Evolutionary conservation across 257 asterid genomes (phyloP).

Genomic region (Perilla frutescens): DNA sequence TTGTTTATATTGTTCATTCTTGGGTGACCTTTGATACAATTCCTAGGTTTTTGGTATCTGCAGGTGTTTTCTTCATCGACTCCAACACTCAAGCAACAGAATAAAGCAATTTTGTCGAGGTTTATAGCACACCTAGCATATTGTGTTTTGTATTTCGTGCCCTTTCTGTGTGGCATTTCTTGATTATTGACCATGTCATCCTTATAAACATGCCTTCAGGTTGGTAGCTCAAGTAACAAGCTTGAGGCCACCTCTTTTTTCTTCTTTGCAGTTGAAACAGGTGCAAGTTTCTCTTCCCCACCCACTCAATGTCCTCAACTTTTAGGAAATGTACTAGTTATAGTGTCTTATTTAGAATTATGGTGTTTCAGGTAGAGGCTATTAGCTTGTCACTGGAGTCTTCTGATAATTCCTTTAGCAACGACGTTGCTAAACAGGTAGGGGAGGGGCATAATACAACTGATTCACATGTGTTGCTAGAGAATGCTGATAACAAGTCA

Average conservation of each 20-base stretch:
- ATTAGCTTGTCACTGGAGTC: constrained; percentile 48
- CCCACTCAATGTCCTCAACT: background rate
- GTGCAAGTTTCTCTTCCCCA: constrained; percentile 42
- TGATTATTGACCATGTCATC: constrained; percentile 23
- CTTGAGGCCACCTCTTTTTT: constrained; percentile 64
- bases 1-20: constrained; percentile 16
- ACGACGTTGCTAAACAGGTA: constrained; percentile 39
- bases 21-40: constrained; percentile 19
- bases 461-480: constrained; percentile 40
- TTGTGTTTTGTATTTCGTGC: constrained; percentile 1
- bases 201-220: constrained; percentile 53
- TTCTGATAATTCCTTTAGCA: constrained; percentile 37
- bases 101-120: constrained; percentile 61
- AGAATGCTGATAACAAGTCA: constrained; percentile 38
- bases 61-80: constrained; percentile 79
- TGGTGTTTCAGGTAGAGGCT: constrained; percentile 66
- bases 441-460: constrained; percentile 32
- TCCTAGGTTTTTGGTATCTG: constrained; percentile 41
- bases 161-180: constrained; percentile 20
- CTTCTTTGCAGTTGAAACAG: constrained; percentile 74
- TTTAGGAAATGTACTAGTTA: constrained; percentile 24
- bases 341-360: constrained; percentile 38
- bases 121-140: constrained; percentile 36
- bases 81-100: constrained; percentile 53
- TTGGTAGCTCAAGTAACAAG: constrained; percentile 58